Evolutionary conservation across 1,139 yeast species (phyloP), one percentile per base, ranked within the genome.

Genomic region (Zygosaccharomyces pseudobailii): DNA sequence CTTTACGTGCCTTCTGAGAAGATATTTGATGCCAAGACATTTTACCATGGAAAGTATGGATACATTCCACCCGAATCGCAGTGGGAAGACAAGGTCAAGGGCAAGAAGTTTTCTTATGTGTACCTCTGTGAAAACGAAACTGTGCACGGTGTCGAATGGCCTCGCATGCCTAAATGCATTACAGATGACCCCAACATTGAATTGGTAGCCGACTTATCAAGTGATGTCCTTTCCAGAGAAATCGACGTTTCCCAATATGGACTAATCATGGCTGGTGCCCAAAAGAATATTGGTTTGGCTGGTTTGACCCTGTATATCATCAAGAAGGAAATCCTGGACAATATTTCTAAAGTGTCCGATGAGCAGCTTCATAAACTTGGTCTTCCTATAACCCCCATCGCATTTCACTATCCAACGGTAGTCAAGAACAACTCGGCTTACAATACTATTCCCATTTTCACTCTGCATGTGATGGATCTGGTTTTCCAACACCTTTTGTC

Each of bases 101-200:
- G 49, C 68, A 78, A 44, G 63, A 75, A 45, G 76, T 81, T 89
- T 31, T 89, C 97, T 3, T 92, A 83, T 63, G 80, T 90, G 50
- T 92, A 88, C 68, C 78, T 84, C 59, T 90, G 97, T 71, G 98
- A 92, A 67, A 92, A 92, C 66, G 98, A 92, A 71, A 92, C 98
- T 5, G 97, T 92, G 36, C 80, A 87, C 63, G 98, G 98, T 48
- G 87, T 82, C 44, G 98, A 92, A 69, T 90, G 87, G 73, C 75
- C 76, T 31, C 65, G 71, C 25, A 70, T 73, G 55, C 80, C 80
- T 36, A 65, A 68, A 51, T 80, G 76, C 13, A 73, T 80, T 55
- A 76, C 82, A 47, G 84, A 86, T 5, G 81, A 81, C 48, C 54
- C 56, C 6, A 76, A 74, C 28, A 84, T 85, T 40, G 95, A 86